Evolutionary conservation across 2,329 filamentous ascomycete species (phyloP).

Genomic region (Leptographium procerum): DNA sequence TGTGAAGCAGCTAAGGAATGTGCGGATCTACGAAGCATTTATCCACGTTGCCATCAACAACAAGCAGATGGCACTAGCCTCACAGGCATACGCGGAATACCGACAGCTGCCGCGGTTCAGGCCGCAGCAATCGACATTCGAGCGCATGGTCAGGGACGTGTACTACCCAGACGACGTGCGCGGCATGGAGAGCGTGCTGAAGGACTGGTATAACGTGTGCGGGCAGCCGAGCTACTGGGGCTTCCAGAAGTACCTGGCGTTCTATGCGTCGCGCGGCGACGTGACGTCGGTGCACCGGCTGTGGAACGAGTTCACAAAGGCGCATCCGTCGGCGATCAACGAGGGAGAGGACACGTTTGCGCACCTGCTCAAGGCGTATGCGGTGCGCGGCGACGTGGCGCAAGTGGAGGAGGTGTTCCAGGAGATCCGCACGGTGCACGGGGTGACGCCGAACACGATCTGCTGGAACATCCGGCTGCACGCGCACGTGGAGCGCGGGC

Average conservation of each 20-base stretch:
- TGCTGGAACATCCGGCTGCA: constrained; percentile 72
- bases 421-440: constrained; percentile 44
- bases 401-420: constrained; percentile 51
- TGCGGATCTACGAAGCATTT: constrained; percentile 31
- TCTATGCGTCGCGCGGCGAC: constrained; percentile 37
- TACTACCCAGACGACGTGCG: constrained; percentile 22
- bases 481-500: constrained; percentile 53
- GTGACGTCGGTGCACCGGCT: constrained; percentile 31
- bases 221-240: constrained; percentile 29
- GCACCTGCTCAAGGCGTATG: constrained; percentile 61
- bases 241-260: constrained; percentile 36
- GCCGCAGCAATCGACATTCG: constrained; percentile 28
- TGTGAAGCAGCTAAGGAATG: constrained; percentile 28
- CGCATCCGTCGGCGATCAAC: constrained; percentile 17
- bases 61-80: constrained; percentile 19
- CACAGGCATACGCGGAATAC: constrained; percentile 34
- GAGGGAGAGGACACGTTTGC: constrained; percentile 27
- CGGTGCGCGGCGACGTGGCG: constrained; percentile 52
- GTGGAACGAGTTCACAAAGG: constrained; percentile 30
- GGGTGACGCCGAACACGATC: constrained; percentile 41
- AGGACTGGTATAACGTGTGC: constrained; percentile 35
- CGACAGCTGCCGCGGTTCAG: constrained; percentile 27
- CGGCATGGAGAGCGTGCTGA: constrained; percentile 34
- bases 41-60: constrained; percentile 21
- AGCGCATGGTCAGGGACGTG: constrained; percentile 30